phyloP scores from a whole-genome alignment of 768 basidiomycete genomes.

The Boletellus emodensis region DNA sequence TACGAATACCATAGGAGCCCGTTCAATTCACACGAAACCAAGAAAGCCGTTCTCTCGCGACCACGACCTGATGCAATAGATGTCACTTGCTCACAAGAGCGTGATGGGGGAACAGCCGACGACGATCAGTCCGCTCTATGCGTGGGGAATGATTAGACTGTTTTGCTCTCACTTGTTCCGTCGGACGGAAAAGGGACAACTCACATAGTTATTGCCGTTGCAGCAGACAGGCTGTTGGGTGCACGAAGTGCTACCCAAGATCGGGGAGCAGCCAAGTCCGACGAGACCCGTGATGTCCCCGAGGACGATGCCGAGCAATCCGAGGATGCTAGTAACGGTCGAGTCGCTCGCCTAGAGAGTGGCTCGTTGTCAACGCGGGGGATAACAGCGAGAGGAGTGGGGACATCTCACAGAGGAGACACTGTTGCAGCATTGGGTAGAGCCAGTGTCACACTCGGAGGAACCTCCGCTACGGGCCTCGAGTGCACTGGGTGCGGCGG shows the following conservation, averaged over 20 bases:
- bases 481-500: neutral
- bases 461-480: neutral
- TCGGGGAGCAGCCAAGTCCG: conserved; percentile 3
- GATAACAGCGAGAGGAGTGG: neutral
- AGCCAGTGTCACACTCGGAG: neutral
- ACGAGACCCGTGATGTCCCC: neutral
- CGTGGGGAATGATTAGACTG: neutral
- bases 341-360: neutral
- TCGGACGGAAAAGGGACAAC: neutral
- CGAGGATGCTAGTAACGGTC: neutral
- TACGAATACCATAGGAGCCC: too few relatives aligned
- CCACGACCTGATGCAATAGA: neutral
- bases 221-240: conserved; percentile 18
- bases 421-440: conserved; percentile 3
- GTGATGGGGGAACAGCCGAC: conserved; percentile 11
- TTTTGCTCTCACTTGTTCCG: too few relatives aligned
- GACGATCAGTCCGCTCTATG: conserved; percentile 9
- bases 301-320: neutral
- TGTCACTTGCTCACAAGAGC: neutral
- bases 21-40: too few relatives aligned
- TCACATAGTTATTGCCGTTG: conserved; percentile 9
- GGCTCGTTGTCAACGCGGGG: neutral
- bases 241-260: conserved; percentile 4
- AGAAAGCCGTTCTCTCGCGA: neutral
- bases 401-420: conserved; percentile 2